Base-by-base conservation (phyloP, 2,329 filamentous ascomycete genomes). In the Xylariaceae sp. region DNA sequence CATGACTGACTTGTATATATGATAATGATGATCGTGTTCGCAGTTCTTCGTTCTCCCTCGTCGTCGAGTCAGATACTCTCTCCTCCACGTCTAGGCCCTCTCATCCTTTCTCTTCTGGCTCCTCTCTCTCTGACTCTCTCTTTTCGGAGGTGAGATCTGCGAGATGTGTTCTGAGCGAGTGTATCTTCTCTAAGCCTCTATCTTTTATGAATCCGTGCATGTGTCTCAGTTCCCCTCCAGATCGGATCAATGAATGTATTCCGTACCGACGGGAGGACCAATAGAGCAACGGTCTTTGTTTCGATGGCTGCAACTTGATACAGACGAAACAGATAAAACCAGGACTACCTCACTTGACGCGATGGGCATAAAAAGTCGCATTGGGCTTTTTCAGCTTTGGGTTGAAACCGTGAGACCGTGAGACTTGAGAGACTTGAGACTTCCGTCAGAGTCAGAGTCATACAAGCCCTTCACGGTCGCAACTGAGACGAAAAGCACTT, bases 1-100 rank as follows among this genome's bases (percentile, higher is more conserved):
- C 61, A 63, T 63, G 51, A 51, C 55, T 55, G 23, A 5, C 23
- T 30, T 30, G 23, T 30, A 30, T 30, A 30, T 35, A 11, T 17
- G 23, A 37, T 34, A 2, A 30, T 30, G 23, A 50, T 13, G 13
- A 51, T 30, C 13, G 13, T 3, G 42, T 3, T 57, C 15, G 39
- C 45, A 44, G 62, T 60, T 62, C 18, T 45, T 52, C 23, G 4
- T 7, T 17, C 34, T 44, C 37, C 47, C 8, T 49, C 8, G 23
- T 18, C 11, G 47, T 49, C 7, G 49, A 10, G 18, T 50, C 30
- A 51, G 10, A 11, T 34, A 13, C n/a, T 18, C 45, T 18, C 7
- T 11, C 15, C n/a, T 35, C 15, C 13, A 6, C 23, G 8, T 55
- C 54, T 51, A 13, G 34, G 6, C 15, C 17, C 53, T 13, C 45